Conservation (phyloP, 257 asterid genomes). For the Solanum chiquidenum region DNA sequence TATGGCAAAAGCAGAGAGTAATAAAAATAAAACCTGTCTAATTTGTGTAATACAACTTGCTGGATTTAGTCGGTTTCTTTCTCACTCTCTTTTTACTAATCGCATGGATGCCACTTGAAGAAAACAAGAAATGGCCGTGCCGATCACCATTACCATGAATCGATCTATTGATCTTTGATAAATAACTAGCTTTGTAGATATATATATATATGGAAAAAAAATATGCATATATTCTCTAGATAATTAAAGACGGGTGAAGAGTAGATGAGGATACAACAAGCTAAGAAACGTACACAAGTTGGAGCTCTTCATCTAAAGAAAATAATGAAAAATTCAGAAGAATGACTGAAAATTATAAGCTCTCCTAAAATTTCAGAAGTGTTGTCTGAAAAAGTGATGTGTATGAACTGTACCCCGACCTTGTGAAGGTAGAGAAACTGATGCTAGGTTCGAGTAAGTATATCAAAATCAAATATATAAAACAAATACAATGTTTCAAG, state of each 20-base stretch:
- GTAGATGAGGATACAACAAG: neutral
- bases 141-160: neutral
- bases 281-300: neutral
- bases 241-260: neutral
- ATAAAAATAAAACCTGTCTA: neutral
- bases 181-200: neutral
- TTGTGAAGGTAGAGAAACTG: neutral
- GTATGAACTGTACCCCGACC: neutral
- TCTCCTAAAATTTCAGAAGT: too few species aligned
- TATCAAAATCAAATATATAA: too few species aligned
- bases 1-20: neutral
- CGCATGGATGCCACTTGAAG: conserved; percentile 61
- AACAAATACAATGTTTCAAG: neutral
- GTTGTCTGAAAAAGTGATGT: too few species aligned
- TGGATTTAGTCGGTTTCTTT: neutral
- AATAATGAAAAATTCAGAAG: neutral
- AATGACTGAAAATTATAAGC: too few species aligned
- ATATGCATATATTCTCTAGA: neutral
- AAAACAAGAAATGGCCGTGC: neutral
- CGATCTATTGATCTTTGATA: neutral
- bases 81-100: neutral
- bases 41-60: neutral
- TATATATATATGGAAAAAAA: too few species aligned
- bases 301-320: neutral
- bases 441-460: neutral